Base-by-base conservation (phyloP, 2,329 filamentous ascomycete species). In the Tolypocladium inflatum region DNA sequence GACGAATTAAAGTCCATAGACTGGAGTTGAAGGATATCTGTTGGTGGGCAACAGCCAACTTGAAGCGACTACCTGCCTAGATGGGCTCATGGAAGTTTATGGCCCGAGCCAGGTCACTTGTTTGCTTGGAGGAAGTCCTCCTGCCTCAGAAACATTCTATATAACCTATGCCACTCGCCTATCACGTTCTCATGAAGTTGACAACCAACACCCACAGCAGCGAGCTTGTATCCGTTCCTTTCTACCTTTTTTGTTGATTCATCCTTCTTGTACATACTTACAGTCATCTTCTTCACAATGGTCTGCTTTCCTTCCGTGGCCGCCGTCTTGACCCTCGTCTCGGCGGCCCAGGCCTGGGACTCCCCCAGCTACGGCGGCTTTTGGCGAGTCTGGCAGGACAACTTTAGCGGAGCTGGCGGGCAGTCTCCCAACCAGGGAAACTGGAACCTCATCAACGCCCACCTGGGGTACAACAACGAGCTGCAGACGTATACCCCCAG, bases 391-490 rank as follows among this genome's bases (percentile, higher is more conserved):
- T 82, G 76, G 76, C 67, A 73, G 6, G 77, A 80, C 30, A 63
- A 61, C 30, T 82, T 81, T 57, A 43, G 57, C 2, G 79, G 79
- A 8, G 38, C 55, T 1, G 62, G 67, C 21, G 73, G 74, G 45
- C 59, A 65, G 1, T 58, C 65, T 0, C 74, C 77, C 6, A 67
- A 72, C 65, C 55, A 61, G 5, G 62, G 33, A 55, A 68, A 68
- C 54, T 82, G 79, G 79, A 71, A 76, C 60, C 67, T 74, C 56
- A 72, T 76, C 59, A 61, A 64, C 50, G 66, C 65, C 23, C 72
- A 74, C 55, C 69, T 78, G 56, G 69, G 74, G 62, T 74, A 74
- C 66, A 84, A 84, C 74, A 73, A 77, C 63, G 80, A 84, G 64
- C 63, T 77, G 19, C 72, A 84, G 66, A 72, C 70, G 4, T 84